Evolutionary conservation across 1,284 basidiomycete species (phyloP).

Genomic region (Mrakiaceae sp.): DNA sequence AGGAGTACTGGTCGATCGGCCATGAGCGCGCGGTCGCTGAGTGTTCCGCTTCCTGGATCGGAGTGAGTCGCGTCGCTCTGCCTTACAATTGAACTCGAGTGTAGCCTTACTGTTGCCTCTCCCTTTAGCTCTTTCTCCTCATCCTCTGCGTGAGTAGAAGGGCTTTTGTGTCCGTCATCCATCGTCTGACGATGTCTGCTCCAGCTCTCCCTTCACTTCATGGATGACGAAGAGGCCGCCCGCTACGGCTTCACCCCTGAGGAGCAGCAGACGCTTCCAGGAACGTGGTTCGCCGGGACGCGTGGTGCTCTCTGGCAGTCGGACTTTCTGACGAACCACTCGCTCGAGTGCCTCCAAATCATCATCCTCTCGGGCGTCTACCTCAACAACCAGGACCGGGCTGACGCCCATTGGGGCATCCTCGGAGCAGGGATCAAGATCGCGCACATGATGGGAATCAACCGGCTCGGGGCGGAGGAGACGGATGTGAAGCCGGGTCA

Average conservation of each 20-base stretch:
- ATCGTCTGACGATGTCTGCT: background rate
- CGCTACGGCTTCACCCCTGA: slow-evolving; percentile 10
- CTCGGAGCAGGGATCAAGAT: slow-evolving; percentile 38
- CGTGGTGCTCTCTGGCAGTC: slow-evolving; percentile 29
- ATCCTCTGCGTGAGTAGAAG: background rate
- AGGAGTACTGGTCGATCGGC: slow-evolving; percentile 34
- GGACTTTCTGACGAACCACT: slow-evolving; percentile 34
- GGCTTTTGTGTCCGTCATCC: background rate
- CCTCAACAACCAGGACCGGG: slow-evolving; percentile 36
- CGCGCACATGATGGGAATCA: slow-evolving; percentile 36
- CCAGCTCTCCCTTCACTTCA: slow-evolving; percentile 8
- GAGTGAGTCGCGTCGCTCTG: background rate
- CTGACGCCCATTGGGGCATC: slow-evolving; percentile 35
- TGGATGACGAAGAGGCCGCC: slow-evolving; percentile 2
- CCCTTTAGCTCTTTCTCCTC: background rate
- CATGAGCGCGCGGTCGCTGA: slow-evolving; percentile 22
- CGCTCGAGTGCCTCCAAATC: slow-evolving; percentile 32
- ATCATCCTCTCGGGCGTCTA: slow-evolving; percentile 33
- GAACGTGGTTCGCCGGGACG: slow-evolving; percentile 9
- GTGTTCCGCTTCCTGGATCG: slow-evolving; percentile 12
- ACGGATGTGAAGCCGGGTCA: slow-evolving; percentile 24
- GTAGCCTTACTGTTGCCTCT: background rate
- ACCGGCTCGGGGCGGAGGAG: slow-evolving; percentile 35
- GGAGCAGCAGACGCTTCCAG: slow-evolving; percentile 6
- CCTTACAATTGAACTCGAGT: too few relatives aligned